phyloP scores from a whole-genome alignment of 345 rosid genomes.

The Heritiera fomes region DNA sequence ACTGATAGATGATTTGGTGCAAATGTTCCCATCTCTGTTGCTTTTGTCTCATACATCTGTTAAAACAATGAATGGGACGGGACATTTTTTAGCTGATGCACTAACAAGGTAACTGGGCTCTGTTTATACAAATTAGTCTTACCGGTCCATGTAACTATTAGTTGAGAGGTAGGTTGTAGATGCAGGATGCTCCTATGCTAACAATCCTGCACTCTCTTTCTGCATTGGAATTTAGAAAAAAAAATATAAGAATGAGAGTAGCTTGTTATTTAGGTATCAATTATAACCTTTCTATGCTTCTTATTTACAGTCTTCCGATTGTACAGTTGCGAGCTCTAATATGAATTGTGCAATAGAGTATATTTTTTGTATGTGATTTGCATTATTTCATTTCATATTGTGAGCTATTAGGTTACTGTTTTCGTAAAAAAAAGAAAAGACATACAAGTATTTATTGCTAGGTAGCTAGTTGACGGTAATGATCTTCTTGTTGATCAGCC shows the following conservation, averaged over 20 bases:
- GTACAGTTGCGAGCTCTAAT: no score
- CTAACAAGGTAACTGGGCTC: background rate
- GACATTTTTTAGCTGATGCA: background rate
- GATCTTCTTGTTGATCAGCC: no score
- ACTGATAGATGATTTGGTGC: background rate
- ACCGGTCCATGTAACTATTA: background rate
- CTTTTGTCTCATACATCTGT: slow-evolving; percentile 9
- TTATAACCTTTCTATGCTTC: no score
- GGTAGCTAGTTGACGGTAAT: no score
- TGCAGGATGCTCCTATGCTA: background rate
- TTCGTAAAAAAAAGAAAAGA: no score
- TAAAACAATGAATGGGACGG: background rate
- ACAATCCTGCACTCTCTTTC: background rate
- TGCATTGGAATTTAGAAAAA: no score
- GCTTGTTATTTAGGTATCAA: background rate
- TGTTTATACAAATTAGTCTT: background rate
- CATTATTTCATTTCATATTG: no score
- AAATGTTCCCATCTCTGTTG: slow-evolving; percentile 12
- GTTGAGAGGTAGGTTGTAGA: background rate
- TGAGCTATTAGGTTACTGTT: no score
- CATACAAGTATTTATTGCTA: no score
- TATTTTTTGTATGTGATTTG: no score
- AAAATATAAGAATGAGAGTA: background rate
- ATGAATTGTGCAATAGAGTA: no score
- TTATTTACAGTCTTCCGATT: no score